phyloP scores from a whole-genome alignment of 2,329 filamentous ascomycete species.

The Aspergillus candidus region DNA sequence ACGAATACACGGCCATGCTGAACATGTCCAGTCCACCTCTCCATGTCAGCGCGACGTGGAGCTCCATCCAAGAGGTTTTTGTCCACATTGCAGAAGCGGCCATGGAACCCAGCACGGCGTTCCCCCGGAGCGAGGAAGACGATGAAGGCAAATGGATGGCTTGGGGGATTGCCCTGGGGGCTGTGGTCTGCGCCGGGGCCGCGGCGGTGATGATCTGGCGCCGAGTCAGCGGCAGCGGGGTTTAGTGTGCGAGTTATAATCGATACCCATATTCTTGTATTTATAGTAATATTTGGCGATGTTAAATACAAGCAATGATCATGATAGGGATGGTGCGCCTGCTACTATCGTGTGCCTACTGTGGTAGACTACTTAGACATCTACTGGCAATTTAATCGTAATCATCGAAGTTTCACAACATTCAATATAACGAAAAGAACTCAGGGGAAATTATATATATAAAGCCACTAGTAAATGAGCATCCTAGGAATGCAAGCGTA shows the following conservation, averaged over 20 bases:
- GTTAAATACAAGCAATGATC: neutral
- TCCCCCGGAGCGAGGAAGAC: constrained; percentile 84
- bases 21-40: constrained; percentile 80
- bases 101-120: constrained; percentile 79
- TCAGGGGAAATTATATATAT: no score
- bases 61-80: constrained; percentile 88
- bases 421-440: no score
- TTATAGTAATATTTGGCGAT: constrained; percentile 12
- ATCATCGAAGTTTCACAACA: no score
- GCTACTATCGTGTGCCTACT: no score
- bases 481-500: no score
- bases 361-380: no score
- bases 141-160: constrained; percentile 69
- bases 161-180: constrained; percentile 78
- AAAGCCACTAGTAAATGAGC: no score
- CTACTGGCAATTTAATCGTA: no score
- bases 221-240: constrained; percentile 36
- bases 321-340: no score
- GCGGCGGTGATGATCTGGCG: constrained; percentile 58
- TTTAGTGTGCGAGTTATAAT: constrained; percentile 11
- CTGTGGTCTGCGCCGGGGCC: constrained; percentile 54
- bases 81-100: constrained; percentile 86
- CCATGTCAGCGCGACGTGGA: constrained; percentile 93
- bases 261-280: constrained; percentile 4
- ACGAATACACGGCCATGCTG: constrained; percentile 77